Base-by-base conservation (phyloP, 148 eudicot species). In the Fagopyrum esculentum region DNA sequence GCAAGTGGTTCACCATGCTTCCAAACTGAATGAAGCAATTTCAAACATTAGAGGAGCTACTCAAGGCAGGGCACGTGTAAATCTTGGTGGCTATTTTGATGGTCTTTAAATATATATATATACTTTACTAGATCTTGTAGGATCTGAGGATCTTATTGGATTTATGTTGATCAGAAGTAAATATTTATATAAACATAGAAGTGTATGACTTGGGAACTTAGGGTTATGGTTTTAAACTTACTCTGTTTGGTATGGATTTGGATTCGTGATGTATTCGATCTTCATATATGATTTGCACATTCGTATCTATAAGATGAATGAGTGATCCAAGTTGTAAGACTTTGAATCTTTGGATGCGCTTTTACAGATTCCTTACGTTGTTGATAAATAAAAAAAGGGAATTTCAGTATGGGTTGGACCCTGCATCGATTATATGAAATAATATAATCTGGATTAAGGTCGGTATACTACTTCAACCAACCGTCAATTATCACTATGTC, bases 61-160 rank as follows among this genome's bases (percentile, higher is more conserved):
- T 6, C 26, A 86, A 30, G 74, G 82, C 64, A 87, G 89, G 78
- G 96, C 96, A 76, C 93, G 85, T 13, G 78, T 90, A 40, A 88
- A 93, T 16, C 43, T 82, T 77, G 97, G 93, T 6, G 98, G 96
- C 35, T 85, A 87, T 72, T 82, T 85, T 75, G 96, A 90, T 78
- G 87, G 85, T 72, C 81, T 83, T 26, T 86, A 60, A 35, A 35
- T 35, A 35, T 35, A 35, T 35, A 48, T 0, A 48, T 48, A 11
- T 48, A 48, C 51, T 48, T 11, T 48, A 11, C 9, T 49, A 35
- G 30, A 66, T 6, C 71, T 43, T 66, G 19, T 66, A 66, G 70
- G 46, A 66, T 66, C 70, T 9, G 35, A 40, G 13, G 70, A 66
- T 66, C 46, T 66, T 66, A 12, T 66, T 66, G 71, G 71, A 66